Evolutionary conservation across 2,329 filamentous ascomycete genomes (phyloP), one percentile per base, ranked within the genome.

Genomic region (Ampelomyces quisqualis): DNA sequence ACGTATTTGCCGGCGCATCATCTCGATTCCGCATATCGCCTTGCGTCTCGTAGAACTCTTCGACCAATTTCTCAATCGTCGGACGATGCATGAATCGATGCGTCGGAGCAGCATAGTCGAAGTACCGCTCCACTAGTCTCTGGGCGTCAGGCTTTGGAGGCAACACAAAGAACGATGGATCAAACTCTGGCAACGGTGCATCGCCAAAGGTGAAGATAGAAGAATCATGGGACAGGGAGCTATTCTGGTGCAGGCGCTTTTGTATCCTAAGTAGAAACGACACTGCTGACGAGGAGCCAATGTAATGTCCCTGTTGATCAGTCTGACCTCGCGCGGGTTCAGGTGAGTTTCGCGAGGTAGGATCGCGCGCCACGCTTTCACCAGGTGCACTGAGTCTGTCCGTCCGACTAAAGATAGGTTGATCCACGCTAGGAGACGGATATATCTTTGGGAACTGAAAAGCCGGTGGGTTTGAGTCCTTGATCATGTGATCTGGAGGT

Each of bases 21-120:
- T 72, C 67, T 20, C 56, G 46, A 35, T 66, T 62, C 27, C 55
- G 54, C 68, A 73, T 72, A 11, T 64, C 58, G 9, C 71, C 71
- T 27, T 68, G 58, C 13, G 65, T 72, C 14, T 71, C 67, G 42
- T 77, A 77, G 27, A 76, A 72, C 17, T 74, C 70, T 8, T 67
- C 62, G 8, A 78, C 65, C 67, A 65, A 68, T 23, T 53, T 51
- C 38, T 72, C 59, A n/a, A 79, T 73, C 2, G 73, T 77, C 0
- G 76, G 75, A 0, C 77, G 68, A 51, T 82, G 78, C 14, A 82
- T 53, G 40, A 81, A 78, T 3, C 79, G 73, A 49, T 82, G 80
- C 0, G 79, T 82, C 0, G 79, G 77, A 14, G 80, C 77, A 5
- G 77, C 79, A 41, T 78, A 79, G 32, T 82, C 78, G 46, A 82